Base-by-base conservation (phyloP, 2,329 filamentous ascomycete genomes). In the Colletotrichum eleusines region DNA sequence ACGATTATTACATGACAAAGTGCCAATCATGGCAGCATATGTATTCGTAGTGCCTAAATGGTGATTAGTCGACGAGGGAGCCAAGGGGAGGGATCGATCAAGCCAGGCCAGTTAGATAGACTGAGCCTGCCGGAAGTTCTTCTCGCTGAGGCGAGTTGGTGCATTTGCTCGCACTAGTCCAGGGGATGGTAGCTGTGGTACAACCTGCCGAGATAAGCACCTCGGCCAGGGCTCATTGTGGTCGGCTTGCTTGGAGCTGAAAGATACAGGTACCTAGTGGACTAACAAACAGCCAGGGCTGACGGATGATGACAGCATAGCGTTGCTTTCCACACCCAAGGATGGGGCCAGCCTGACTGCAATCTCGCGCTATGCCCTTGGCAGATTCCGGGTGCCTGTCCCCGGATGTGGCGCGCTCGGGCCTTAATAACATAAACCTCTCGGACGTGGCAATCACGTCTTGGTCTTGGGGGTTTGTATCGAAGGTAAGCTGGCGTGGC, bases 281-380 rank as follows among this genome's bases (percentile, higher is more conserved):
- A 46, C 9, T 46, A 5, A 12, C n/a, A 67, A 63, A 68, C 44
- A 46, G 40, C 50, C 64, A 68, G 68, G 64, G 68, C 68, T 68
- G 64, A 63, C 54, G 55, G 58, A 28, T 59, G 64, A 68, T 68
- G 68, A 71, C 64, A 67, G 57, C 63, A 63, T 68, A 68, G 38
- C 64, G 64, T 68, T 63, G 68, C 64, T 68, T 63, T 64, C 68
- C 58, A 57, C 58, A 38, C 53, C 64, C 68, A 63, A 65, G 64
- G 64, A 71, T 68, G 28, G 51, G 68, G 51, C 51, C 58, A n/a
- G 63, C 63, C 61, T 50, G 26, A 50, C 20, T 62, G 44, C 63
- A 57, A 23, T 63, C 28, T 58, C 53, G 63, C 68, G 58, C 53
- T 63, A 44, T 51, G 51, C 53, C 55, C 68, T 71, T 71, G 68